phyloP scores from a whole-genome alignment of 148 eudicot species.

The Rhododendron vialii region DNA sequence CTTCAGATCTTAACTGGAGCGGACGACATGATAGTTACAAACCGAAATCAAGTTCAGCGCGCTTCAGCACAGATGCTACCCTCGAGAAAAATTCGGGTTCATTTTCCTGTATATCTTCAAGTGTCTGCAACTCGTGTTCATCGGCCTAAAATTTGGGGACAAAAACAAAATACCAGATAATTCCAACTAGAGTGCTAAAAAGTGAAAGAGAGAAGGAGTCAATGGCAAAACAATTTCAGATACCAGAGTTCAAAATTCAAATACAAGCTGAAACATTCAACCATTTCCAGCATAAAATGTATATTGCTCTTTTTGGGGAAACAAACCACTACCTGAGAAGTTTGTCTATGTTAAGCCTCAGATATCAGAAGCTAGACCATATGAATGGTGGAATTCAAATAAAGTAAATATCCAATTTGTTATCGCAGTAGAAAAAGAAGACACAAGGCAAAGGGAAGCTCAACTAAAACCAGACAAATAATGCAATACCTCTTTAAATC shows the following conservation, averaged over 20 bases:
- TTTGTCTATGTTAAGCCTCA: not conserved
- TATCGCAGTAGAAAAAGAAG: not conserved
- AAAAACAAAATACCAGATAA: slow-evolving; percentile 1
- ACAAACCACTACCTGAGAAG: not conserved
- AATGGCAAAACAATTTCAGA: not conserved
- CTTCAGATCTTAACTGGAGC: not conserved
- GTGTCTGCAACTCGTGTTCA: slow-evolving; percentile 62
- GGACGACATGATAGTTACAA: slow-evolving; percentile 22
- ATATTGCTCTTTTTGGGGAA: not conserved
- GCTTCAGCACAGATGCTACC: slow-evolving; percentile 61
- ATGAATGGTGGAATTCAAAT: not conserved
- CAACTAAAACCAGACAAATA: not conserved
- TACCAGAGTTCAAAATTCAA: not conserved
- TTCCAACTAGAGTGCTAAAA: not conserved
- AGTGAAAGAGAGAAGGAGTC: too few species aligned
- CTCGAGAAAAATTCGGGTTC: slow-evolving; percentile 70
- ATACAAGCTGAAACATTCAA: not conserved
- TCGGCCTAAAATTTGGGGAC: slow-evolving; percentile 44
- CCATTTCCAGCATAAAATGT: not conserved
- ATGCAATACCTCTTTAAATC: slow-evolving; percentile 73
- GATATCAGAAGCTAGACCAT: not conserved
- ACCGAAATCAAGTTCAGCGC: slow-evolving; percentile 62
- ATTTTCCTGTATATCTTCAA: slow-evolving; percentile 55
- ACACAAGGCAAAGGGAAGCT: not conserved
- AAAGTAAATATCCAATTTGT: not conserved